Conservation (phyloP, 2,329 filamentous ascomycete genomes). For the Cladorrhinum sp. region DNA sequence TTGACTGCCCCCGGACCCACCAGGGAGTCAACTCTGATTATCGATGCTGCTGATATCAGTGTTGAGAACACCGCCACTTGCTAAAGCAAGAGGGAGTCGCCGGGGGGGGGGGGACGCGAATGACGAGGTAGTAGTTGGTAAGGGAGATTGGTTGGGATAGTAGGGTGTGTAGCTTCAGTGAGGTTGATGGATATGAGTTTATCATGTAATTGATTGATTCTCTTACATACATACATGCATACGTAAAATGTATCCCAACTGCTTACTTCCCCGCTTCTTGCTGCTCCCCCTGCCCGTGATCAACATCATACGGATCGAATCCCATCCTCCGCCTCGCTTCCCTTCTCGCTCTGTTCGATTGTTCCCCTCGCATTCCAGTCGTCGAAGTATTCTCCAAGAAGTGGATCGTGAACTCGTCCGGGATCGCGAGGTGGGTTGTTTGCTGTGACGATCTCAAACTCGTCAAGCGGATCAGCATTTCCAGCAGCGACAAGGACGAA, state of each 20-base stretch:
- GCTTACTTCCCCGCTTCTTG: background rate
- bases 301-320: constrained; percentile 54
- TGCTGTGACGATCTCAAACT: constrained; percentile 92
- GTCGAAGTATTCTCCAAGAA: constrained; percentile 67
- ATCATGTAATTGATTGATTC: background rate
- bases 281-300: background rate
- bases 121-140: no score
- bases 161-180: no score
- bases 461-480: constrained; percentile 81
- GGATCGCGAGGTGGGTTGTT: constrained; percentile 81
- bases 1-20: background rate
- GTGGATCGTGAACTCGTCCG: constrained; percentile 84
- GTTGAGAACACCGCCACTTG: no score
- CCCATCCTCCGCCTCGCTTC: constrained; percentile 50
- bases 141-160: no score
- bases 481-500: constrained; percentile 69
- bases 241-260: no score
- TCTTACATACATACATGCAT: background rate
- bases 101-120: no score
- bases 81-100: background rate
- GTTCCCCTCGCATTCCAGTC: constrained; percentile 47
- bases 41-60: no score
- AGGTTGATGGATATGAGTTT: no score
- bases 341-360: constrained; percentile 41
- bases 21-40: no score